These are phyloP conservation scores for Ophiognomonia clavigignenti-juglandacearum DNA, from an alignment of 2,329 filamentous ascomycete species.

Conservation along the genomic window DNA sequence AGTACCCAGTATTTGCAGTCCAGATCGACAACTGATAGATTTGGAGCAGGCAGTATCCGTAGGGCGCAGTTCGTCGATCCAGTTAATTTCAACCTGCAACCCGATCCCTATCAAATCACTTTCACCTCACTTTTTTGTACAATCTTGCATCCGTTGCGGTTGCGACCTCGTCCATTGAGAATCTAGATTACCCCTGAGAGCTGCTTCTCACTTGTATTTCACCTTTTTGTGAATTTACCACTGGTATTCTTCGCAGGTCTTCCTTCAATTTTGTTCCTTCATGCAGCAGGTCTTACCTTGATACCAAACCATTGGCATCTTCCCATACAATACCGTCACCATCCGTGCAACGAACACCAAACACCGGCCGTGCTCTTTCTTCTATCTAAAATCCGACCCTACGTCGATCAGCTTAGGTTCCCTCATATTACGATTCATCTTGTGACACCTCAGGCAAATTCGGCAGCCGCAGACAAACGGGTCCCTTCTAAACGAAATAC, in stretches of 20 bases:
- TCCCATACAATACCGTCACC: not conserved
- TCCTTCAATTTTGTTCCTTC: constrained; percentile 1
- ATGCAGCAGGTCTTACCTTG: constrained; percentile 1
- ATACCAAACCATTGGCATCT: not conserved
- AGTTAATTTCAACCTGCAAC: constrained; percentile 15
- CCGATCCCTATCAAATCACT: too few species aligned
- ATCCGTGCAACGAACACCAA: too few species aligned
- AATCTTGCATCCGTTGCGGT: constrained; percentile 7
- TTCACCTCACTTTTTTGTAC: constrained; percentile 1
- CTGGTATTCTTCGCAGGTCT: not conserved
- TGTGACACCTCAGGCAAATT: not conserved
- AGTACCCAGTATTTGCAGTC: too few species aligned
- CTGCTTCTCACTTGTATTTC: too few species aligned
- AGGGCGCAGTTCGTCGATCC: constrained; percentile 12
- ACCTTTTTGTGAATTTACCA: not conserved
- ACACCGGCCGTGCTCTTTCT: too few species aligned
- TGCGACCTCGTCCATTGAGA: too few species aligned
- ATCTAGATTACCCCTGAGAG: constrained; percentile 13
- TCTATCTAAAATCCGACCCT: too few species aligned
- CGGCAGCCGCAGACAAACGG: not conserved
- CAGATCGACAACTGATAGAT: too few species aligned
- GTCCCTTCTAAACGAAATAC: not conserved
- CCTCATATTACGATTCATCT: constrained; percentile 4
- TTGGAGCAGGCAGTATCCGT: too few species aligned
- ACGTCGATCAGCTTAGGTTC: constrained; percentile 6